Percentiles rank a stretch among this genome's conserved stretches.
Evolutionary conservation across 805 yeast species (phyloP).

Genomic region (Saccharomycopsis fodiens): DNA sequence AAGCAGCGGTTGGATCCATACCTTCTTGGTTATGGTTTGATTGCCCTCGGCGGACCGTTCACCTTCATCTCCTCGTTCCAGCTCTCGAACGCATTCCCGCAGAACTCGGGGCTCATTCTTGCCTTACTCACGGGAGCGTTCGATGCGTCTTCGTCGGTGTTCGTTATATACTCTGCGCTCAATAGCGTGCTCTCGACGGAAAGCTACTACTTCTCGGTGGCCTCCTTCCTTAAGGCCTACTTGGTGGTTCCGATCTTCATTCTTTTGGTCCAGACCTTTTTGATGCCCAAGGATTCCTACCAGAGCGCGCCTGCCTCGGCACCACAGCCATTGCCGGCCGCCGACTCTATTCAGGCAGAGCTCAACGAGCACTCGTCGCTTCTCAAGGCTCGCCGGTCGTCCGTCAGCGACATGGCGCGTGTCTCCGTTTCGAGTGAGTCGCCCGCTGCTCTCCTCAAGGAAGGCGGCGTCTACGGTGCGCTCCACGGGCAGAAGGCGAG

Average conservation of each 20-base stretch:
- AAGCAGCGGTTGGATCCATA: constrained; percentile 48
- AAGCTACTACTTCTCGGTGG: constrained; percentile 34
- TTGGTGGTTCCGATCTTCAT: constrained; percentile 74
- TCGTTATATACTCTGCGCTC: constrained; percentile 61
- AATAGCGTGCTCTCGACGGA: constrained; percentile 29
- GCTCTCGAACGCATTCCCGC: constrained; percentile 80
- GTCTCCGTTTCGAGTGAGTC: constrained; percentile 9
- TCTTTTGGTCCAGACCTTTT: constrained; percentile 56
- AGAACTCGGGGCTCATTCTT: constrained; percentile 68
- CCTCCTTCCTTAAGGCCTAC: constrained; percentile 57
- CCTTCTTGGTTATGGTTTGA: constrained; percentile 59
- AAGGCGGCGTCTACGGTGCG: constrained; percentile 60
- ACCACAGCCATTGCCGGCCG: constrained; percentile 3
- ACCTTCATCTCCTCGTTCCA: constrained; percentile 88
- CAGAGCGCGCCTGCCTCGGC: constrained; percentile 22
- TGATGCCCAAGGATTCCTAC: constrained; percentile 79
- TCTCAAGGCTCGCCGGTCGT: constrained; percentile 18
- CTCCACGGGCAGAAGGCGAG: constrained; percentile 54
- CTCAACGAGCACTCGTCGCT: constrained; percentile 11
- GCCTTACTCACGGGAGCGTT: constrained; percentile 88
- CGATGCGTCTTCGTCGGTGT: constrained; percentile 87
- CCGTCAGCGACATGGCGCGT: constrained; percentile 16
- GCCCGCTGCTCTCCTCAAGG: background rate
- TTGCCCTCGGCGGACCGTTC: constrained; percentile 93
- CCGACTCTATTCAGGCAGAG: constrained; percentile 9